phyloP scores from a whole-genome alignment of 2,329 filamentous ascomycete species.

The Verticillium zaregamsianum region DNA sequence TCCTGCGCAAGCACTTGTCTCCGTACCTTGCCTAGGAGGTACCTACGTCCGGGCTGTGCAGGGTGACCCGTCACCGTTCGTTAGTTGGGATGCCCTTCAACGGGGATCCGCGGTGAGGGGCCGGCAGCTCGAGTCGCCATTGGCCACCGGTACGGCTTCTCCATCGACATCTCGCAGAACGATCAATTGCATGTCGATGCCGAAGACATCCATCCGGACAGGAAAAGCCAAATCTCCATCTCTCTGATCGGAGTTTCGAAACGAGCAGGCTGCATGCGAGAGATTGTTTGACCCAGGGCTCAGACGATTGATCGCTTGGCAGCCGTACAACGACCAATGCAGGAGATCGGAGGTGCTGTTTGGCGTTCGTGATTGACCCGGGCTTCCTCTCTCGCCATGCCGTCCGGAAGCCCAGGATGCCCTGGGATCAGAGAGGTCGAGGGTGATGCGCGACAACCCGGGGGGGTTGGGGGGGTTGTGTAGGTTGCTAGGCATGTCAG shows the following conservation, averaged over 20 bases:
- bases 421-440: not conserved
- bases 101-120: slow-evolving; percentile 6
- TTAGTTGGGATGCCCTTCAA: not conserved
- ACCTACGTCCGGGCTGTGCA: slow-evolving; percentile 10
- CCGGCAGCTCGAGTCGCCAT: slow-evolving; percentile 6
- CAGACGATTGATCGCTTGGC: not conserved
- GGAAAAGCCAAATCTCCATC: not conserved
- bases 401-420: not conserved
- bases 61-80: not conserved
- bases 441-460: not conserved
- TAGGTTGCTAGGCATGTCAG: not conserved
- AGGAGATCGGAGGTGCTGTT: not conserved
- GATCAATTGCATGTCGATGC: not conserved
- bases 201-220: not conserved
- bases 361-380: not conserved
- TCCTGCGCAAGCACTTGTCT: not conserved
- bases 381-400: not conserved
- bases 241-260: not conserved
- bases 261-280: not conserved
- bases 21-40: not conserved
- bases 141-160: slow-evolving; percentile 10
- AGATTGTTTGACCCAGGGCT: not conserved
- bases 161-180: not conserved
- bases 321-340: not conserved
- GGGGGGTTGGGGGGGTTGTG: not conserved